phyloP scores from a whole-genome alignment of 768 basidiomycete species.

The Serendipita sp. region DNA sequence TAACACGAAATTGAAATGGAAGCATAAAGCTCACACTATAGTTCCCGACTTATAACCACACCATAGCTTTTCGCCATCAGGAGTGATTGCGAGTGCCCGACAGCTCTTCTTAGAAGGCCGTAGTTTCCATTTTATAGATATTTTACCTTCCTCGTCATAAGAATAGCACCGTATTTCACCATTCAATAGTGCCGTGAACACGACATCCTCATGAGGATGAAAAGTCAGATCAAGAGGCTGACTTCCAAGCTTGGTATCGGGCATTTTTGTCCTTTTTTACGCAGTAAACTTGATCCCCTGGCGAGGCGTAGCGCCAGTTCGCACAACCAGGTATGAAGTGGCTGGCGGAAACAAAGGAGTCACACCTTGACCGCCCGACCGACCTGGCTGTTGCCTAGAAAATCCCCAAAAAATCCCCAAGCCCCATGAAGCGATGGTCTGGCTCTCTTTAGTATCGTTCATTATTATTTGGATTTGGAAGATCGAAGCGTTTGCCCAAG shows the following conservation, averaged over 20 bases:
- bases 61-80: slow-evolving; percentile 53
- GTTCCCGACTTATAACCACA: slow-evolving; percentile 69
- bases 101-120: slow-evolving; percentile 74
- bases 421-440: not conserved
- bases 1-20: slow-evolving; percentile 7
- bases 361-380: not conserved
- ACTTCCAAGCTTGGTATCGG: slow-evolving; percentile 50
- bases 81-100: slow-evolving; percentile 49
- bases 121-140: slow-evolving; percentile 39
- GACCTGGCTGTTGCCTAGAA: not conserved
- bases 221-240: slow-evolving; percentile 86
- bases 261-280: slow-evolving; percentile 19
- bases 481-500: not conserved
- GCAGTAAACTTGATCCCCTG: too few relatives aligned
- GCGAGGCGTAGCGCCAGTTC: too few relatives aligned
- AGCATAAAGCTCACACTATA: slow-evolving; percentile 23
- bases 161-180: slow-evolving; percentile 69
- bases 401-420: not conserved
- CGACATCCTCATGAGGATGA: slow-evolving; percentile 53
- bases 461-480: not conserved
- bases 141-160: slow-evolving; percentile 55
- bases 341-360: not conserved
- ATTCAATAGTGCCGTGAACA: slow-evolving; percentile 62
- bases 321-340: too few relatives aligned
- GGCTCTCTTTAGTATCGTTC: not conserved